A percentile compares a stretch with the other conserved stretches of the same genome.
These are phyloP conservation scores for Teratosphaeria zuluensis DNA, from an alignment of 2,329 filamentous ascomycete species.

Conservation along the genomic window DNA sequence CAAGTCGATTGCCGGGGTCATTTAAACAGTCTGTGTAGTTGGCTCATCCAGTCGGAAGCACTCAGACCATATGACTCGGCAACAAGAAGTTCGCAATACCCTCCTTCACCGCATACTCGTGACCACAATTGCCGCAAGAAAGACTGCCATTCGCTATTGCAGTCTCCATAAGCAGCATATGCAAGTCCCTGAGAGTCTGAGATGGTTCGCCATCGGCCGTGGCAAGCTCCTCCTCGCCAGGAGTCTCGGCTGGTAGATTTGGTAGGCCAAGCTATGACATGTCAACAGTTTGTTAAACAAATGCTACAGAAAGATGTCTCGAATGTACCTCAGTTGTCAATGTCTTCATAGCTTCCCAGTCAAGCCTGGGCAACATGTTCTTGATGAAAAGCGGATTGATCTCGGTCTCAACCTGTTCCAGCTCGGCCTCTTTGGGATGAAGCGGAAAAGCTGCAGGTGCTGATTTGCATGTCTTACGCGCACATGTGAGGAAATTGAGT, in stretches of 20 bases:
- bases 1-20: no score
- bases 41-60: not conserved
- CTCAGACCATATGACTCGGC: slow-evolving; percentile 67
- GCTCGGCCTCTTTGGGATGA: slow-evolving; percentile 83
- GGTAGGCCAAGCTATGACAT: slow-evolving; percentile 8
- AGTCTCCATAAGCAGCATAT: slow-evolving; percentile 77
- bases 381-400: slow-evolving; percentile 70
- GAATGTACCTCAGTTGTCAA: slow-evolving; percentile 64
- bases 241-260: slow-evolving; percentile 45
- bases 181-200: slow-evolving; percentile 64
- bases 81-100: slow-evolving; percentile 53
- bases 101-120: slow-evolving; percentile 90
- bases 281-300: not conserved
- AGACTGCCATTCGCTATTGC: slow-evolving; percentile 81
- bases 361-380: slow-evolving; percentile 77
- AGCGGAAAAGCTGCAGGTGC: slow-evolving; percentile 73
- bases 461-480: slow-evolving; percentile 87
- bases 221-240: slow-evolving; percentile 26
- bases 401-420: slow-evolving; percentile 74
- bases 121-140: slow-evolving; percentile 81
- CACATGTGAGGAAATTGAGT: slow-evolving; percentile 93
- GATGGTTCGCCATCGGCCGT: slow-evolving; percentile 52
- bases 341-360: slow-evolving; percentile 72
- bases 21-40: no score
- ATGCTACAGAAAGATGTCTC: slow-evolving; percentile 10